Conservation (phyloP, 2,329 filamentous ascomycete species). For the Metarhizium rileyi region DNA sequence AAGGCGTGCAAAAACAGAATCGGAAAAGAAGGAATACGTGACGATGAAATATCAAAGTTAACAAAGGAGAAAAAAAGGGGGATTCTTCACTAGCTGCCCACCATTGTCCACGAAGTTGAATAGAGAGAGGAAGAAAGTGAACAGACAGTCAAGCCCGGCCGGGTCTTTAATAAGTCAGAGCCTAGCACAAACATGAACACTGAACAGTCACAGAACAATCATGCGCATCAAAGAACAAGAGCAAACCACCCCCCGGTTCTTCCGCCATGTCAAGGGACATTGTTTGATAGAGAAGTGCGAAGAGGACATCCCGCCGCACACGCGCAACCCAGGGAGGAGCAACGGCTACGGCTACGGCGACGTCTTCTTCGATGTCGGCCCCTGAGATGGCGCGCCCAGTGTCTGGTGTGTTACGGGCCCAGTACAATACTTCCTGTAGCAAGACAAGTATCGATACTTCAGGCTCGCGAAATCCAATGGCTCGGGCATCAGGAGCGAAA, state of each 20-base stretch:
- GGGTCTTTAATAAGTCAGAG: conserved; percentile 1
- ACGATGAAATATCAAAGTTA: background rate
- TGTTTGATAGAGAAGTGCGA: conserved; percentile 1
- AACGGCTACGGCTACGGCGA: background rate
- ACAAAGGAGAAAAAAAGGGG: background rate
- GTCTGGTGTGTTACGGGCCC: background rate
- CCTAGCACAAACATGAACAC: background rate
- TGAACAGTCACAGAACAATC: conserved; percentile 1
- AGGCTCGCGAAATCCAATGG: conserved; percentile 1
- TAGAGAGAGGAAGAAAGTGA: background rate
- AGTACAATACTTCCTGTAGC: background rate
- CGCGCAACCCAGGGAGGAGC: background rate
- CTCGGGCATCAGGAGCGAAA: background rate
- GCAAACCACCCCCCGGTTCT: background rate
- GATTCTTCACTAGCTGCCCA: background rate
- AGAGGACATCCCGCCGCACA: background rate
- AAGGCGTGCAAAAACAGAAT: background rate
- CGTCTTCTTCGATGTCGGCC: no score
- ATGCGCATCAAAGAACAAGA: background rate
- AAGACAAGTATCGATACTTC: background rate
- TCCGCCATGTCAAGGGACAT: background rate
- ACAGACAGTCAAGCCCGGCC: background rate
- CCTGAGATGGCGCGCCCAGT: no score
- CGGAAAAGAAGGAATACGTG: background rate
- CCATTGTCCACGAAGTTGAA: conserved; percentile 4